Conservation (phyloP, 1,284 basidiomycete species). For the Apiotrichum sp. region DNA sequence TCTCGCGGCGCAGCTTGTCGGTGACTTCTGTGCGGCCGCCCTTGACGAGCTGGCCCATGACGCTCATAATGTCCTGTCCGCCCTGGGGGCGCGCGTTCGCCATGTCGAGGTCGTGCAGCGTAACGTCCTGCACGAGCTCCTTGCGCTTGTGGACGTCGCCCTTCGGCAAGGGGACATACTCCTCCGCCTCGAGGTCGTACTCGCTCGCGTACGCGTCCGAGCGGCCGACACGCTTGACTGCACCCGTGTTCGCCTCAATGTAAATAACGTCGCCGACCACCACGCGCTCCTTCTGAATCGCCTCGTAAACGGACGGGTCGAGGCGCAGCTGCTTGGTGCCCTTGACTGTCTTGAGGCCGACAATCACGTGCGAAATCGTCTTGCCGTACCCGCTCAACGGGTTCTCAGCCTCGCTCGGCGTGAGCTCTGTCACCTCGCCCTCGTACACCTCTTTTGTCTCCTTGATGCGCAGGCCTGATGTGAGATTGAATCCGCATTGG, state of each 20-base stretch:
- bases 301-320: conserved; percentile 94
- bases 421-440: conserved; percentile 95
- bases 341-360: conserved; percentile 94
- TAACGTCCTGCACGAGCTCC: conserved; percentile 96
- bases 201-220: conserved; percentile 99
- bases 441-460: conserved; percentile 99
- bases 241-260: conserved; percentile 88
- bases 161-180: conserved; percentile 95
- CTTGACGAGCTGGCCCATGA: conserved; percentile 95
- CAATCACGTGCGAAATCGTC: conserved; percentile 93
- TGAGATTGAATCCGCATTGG: too few relatives aligned
- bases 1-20: conserved; percentile 89
- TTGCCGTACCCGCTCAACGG: conserved; percentile 96
- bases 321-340: conserved; percentile 96
- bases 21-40: conserved; percentile 92
- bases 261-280: conserved; percentile 96
- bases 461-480: conserved; percentile 81
- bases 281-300: conserved; percentile 95
- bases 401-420: conserved; percentile 91
- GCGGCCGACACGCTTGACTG: conserved; percentile 94
- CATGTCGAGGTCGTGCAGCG: conserved; percentile 90
- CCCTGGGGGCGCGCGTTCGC: conserved; percentile 85
- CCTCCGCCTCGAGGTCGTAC: conserved; percentile 96
- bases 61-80: conserved; percentile 98
- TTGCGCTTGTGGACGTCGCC: conserved; percentile 97